phyloP scores from a whole-genome alignment of 371 early-diverging fungal genomes.

The Apophysomyces trapeziformis region DNA sequence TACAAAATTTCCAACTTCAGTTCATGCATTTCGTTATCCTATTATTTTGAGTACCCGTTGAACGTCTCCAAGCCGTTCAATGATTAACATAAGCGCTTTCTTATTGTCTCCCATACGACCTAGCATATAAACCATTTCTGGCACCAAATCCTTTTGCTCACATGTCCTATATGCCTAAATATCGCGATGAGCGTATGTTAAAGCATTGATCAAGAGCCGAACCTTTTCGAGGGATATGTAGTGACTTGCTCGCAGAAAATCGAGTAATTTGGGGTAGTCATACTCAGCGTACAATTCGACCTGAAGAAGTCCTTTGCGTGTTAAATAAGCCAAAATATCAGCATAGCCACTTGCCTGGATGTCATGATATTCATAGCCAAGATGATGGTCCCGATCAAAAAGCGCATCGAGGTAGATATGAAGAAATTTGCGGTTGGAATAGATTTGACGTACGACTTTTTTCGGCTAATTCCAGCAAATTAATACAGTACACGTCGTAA shows the following conservation, averaged over 20 bases:
- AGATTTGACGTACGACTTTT: conserved; percentile 72
- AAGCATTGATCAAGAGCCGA: neutral
- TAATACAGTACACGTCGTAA: neutral
- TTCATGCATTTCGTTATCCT: neutral
- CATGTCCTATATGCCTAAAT: conserved; percentile 82
- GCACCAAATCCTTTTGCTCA: conserved; percentile 84
- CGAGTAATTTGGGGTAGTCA: conserved; percentile 74
- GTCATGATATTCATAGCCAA: conserved; percentile 82
- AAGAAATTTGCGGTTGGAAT: conserved; percentile 57
- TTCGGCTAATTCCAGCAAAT: conserved; percentile 46
- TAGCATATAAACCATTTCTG: conserved; percentile 93
- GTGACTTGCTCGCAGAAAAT: conserved; percentile 82
- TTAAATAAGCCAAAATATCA: neutral
- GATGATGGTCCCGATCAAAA: conserved; percentile 73
- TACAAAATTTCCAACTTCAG: conserved; percentile 27
- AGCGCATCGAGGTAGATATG: conserved; percentile 91
- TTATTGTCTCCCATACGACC: conserved; percentile 98
- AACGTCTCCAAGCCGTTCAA: conserved; percentile 87
- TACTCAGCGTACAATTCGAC: conserved; percentile 93
- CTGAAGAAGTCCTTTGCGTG: conserved; percentile 19
- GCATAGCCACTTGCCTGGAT: conserved; percentile 56
- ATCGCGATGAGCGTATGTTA: neutral
- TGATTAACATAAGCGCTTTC: conserved; percentile 89
- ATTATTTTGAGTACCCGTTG: conserved; percentile 61
- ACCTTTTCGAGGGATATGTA: conserved; percentile 79